These are phyloP conservation scores for Sporothrix pallida DNA, from an alignment of 2,329 filamentous ascomycete species.

Conservation along the genomic window DNA sequence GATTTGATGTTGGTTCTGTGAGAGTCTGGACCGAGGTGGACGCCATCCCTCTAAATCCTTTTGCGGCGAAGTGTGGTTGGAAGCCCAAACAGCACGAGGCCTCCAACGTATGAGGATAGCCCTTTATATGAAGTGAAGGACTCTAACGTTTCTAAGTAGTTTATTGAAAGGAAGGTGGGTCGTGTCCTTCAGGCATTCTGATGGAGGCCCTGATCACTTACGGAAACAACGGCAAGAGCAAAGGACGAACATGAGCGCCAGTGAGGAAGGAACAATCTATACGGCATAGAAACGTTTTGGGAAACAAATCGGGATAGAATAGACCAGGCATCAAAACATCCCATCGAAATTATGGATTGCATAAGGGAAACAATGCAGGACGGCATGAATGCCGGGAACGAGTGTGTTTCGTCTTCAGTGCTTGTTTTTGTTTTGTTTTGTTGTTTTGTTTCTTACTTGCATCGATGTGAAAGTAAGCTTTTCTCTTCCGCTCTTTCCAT, in stretches of 20 bases:
- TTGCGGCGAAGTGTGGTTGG: background rate
- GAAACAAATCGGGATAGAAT: background rate
- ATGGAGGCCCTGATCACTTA: background rate
- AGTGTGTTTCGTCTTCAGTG: background rate
- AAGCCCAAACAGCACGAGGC: background rate
- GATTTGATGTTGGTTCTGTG: no score
- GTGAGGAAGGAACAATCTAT: background rate
- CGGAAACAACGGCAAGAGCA: background rate
- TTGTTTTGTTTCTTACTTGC: background rate
- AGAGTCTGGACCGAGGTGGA: background rate
- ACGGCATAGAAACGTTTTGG: background rate
- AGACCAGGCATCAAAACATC: background rate
- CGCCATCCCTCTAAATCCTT: background rate
- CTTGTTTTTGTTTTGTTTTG: background rate
- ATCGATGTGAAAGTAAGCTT: no score
- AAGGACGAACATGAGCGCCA: background rate
- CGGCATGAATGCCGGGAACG: constrained; percentile 10
- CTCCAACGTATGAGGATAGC: background rate
- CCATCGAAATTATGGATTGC: background rate
- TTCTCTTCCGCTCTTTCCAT: background rate
- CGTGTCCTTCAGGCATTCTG: background rate
- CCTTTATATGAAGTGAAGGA: no score
- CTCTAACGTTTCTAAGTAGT: background rate
- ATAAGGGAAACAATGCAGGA: background rate
- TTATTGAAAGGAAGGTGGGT: background rate